A percentile compares a stretch with the other conserved stretches of the same genome.
Conservation (phyloP, 495 filamentous ascomycete genomes). For the Hypoxylon cercidicola region DNA sequence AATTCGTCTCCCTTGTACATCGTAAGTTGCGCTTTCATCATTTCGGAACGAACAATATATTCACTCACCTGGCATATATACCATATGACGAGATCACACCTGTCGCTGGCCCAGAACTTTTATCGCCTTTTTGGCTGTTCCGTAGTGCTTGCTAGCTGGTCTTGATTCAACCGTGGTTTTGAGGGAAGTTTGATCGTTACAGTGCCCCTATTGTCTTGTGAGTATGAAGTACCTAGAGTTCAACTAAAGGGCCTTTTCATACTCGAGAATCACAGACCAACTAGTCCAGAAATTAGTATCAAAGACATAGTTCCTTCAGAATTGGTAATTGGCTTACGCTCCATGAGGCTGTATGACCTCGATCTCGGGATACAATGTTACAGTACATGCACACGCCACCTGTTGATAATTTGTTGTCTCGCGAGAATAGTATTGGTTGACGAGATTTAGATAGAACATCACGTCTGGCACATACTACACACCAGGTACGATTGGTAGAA, state of each 20-base stretch:
- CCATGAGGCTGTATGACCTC: not conserved
- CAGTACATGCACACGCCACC: not conserved
- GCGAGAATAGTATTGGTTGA: too few relatives aligned
- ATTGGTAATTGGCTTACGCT: not conserved
- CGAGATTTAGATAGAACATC: too few relatives aligned
- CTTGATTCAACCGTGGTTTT: not conserved
- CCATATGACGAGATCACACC: not conserved
- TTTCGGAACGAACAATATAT: not conserved
- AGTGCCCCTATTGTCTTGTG: not conserved
- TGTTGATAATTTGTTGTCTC: not conserved
- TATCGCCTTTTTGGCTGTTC: not conserved
- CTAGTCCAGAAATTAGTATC: not conserved
- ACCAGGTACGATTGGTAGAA: too few relatives aligned
- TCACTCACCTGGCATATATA: not conserved
- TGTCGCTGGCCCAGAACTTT: not conserved
- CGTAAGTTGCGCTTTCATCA: not conserved
- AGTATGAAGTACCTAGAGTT: not conserved
- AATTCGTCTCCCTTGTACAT: not conserved
- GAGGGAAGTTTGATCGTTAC: not conserved
- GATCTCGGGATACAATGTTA: not conserved
- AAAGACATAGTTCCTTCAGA: not conserved
- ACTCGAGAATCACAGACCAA: not conserved
- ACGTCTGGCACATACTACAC: too few relatives aligned
- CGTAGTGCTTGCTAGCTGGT: not conserved
- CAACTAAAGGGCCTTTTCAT: not conserved